phyloP scores from a whole-genome alignment of 2,329 filamentous ascomycete genomes.

The Arthrocladium fulminans region DNA sequence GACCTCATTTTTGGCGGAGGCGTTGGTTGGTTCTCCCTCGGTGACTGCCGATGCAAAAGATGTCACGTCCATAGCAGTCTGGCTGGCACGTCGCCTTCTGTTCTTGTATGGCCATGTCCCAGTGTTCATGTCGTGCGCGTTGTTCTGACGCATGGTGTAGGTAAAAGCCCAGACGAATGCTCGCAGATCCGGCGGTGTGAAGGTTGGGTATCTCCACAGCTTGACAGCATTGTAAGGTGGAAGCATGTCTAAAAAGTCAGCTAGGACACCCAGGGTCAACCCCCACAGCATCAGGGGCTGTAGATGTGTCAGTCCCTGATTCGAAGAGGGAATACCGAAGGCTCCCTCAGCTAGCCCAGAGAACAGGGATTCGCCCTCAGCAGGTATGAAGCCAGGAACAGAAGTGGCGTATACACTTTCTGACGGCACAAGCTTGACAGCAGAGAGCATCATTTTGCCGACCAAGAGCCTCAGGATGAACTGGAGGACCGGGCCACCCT shows the following conservation, averaged over 20 bases:
- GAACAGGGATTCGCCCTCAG: constrained; percentile 21
- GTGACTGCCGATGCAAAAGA: constrained; percentile 21
- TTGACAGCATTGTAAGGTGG: constrained; percentile 54
- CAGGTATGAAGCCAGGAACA: constrained; percentile 41
- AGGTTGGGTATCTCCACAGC: constrained; percentile 60
- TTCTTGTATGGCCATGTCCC: constrained; percentile 26
- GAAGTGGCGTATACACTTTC: constrained; percentile 51
- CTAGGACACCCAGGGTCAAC: constrained; percentile 56
- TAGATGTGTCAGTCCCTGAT: constrained; percentile 24
- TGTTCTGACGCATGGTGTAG: constrained; percentile 47
- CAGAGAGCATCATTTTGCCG: constrained; percentile 60
- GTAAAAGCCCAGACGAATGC: constrained; percentile 53
- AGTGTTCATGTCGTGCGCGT: constrained; percentile 31
- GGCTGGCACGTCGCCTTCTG: constrained; percentile 24
- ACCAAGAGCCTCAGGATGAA: constrained; percentile 49
- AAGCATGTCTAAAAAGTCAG: constrained; percentile 58
- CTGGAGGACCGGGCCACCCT: constrained; percentile 46
- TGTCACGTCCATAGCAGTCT: constrained; percentile 28
- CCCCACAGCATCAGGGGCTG: constrained; percentile 58
- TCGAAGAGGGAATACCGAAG: constrained; percentile 17
- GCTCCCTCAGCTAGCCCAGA: constrained; percentile 18
- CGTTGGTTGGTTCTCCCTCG: constrained; percentile 11
- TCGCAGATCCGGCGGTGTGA: constrained; percentile 54
- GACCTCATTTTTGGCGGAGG: constrained; percentile 26
- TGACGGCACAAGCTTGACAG: constrained; percentile 53